Percentiles rank a stretch among this genome's conserved stretches.
These are phyloP conservation scores for Candida sonorensis DNA, from an alignment of 805 yeast genomes.

Conservation along the genomic window DNA sequence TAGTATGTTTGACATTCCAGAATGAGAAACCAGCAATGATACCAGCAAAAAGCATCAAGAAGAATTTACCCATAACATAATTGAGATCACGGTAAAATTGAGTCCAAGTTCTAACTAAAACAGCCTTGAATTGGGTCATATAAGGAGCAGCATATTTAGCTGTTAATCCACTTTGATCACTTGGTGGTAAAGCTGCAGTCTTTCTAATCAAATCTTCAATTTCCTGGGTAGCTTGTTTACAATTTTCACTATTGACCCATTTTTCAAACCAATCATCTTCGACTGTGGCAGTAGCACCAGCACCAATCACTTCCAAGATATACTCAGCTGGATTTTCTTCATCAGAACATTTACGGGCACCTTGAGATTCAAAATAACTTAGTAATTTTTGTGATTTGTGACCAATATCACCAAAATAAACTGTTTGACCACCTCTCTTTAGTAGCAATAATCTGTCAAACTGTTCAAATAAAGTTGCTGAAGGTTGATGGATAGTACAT, in stretches of 20 bases:
- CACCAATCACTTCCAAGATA: conserved; percentile 69
- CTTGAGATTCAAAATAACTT: conserved; percentile 40
- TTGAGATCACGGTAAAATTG: conserved; percentile 44
- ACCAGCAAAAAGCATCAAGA: conserved; percentile 32
- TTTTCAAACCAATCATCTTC: conserved; percentile 55
- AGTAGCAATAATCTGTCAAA: conserved; percentile 37
- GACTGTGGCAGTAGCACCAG: conserved; percentile 66
- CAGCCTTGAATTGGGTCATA: conserved; percentile 28
- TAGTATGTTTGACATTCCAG: conserved; percentile 47
- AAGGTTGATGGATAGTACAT: conserved; percentile 52
- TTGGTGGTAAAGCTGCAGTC: too few species aligned
- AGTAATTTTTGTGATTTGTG: conserved; percentile 34
- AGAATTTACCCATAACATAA: conserved; percentile 42
- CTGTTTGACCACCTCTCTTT: conserved; percentile 47
- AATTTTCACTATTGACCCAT: conserved; percentile 37
- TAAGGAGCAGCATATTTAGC: conserved; percentile 40
- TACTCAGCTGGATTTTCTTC: conserved; percentile 73
- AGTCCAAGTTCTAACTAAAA: conserved; percentile 30
- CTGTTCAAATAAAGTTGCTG: conserved; percentile 37
- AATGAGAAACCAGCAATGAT: conserved; percentile 53
- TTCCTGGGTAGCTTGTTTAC: conserved; percentile 15
- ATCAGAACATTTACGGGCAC: conserved; percentile 59
- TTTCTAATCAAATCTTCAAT: too few species aligned
- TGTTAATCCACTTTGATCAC: conserved; percentile 12
- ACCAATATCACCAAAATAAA: conserved; percentile 50